These are phyloP conservation scores for Diplodia scrobiculata DNA, from an alignment of 2,329 filamentous ascomycete species.

Conservation along the genomic window DNA sequence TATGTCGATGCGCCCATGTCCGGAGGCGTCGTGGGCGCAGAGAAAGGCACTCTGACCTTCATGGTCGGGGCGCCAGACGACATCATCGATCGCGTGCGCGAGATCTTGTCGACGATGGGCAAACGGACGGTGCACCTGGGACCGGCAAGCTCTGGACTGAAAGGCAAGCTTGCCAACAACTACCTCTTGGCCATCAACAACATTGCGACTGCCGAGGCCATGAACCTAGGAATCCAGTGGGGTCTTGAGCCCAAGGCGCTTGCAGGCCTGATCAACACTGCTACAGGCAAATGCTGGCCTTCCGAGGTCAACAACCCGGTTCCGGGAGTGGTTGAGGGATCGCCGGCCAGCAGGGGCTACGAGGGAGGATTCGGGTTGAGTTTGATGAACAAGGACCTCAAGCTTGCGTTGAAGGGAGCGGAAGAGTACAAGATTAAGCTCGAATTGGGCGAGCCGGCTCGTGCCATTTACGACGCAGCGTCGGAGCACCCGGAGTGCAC, in stretches of 20 bases:
- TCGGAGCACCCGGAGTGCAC: slow-evolving; percentile 50
- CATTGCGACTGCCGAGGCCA: slow-evolving; percentile 68
- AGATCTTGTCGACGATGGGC: slow-evolving; percentile 79
- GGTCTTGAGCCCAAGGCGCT: slow-evolving; percentile 67
- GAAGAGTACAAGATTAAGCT: slow-evolving; percentile 50
- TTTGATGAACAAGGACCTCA: slow-evolving; percentile 55
- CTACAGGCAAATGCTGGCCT: slow-evolving; percentile 94
- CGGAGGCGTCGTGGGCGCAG: slow-evolving; percentile 88
- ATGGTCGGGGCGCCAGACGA: slow-evolving; percentile 77
- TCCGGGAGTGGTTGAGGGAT: slow-evolving; percentile 73
- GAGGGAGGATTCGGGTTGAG: slow-evolving; percentile 55
- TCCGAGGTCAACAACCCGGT: slow-evolving; percentile 96
- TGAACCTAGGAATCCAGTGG: slow-evolving; percentile 66
- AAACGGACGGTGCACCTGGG: slow-evolving; percentile 84
- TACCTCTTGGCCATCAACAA: slow-evolving; percentile 95
- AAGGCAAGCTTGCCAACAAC: slow-evolving; percentile 95
- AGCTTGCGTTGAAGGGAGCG: slow-evolving; percentile 52
- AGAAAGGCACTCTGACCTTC: slow-evolving; percentile 86
- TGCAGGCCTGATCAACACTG: slow-evolving; percentile 85
- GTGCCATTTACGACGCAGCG: slow-evolving; percentile 51
- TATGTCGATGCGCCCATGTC: slow-evolving; percentile 98
- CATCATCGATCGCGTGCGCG: slow-evolving; percentile 65
- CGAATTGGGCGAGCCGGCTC: slow-evolving; percentile 50
- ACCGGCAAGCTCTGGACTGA: slow-evolving; percentile 78
- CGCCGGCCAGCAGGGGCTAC: slow-evolving; percentile 75